These are phyloP conservation scores for Albugo laibachii DNA, from an alignment of 352 stramenopile species.

Conservation along the genomic window DNA sequence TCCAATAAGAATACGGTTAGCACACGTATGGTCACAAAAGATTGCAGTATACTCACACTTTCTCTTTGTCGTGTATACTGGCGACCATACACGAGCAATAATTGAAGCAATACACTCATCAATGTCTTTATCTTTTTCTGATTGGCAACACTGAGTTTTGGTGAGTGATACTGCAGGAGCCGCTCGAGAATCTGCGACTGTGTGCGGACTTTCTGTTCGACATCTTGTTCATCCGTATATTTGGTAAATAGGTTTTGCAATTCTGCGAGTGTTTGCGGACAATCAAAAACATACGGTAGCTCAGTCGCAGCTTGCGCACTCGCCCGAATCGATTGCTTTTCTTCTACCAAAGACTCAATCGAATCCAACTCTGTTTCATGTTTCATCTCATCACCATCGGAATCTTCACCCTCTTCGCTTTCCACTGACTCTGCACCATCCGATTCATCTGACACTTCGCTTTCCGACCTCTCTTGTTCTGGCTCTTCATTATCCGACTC, in stretches of 20 bases:
- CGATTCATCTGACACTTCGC: slow-evolving; percentile 21
- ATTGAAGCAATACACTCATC: slow-evolving; percentile 84
- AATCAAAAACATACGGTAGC: slow-evolving; percentile 92
- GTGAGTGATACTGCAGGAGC: slow-evolving; percentile 86
- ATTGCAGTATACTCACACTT: slow-evolving; percentile 19
- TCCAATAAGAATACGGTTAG: slow-evolving; percentile 13
- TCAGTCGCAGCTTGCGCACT: slow-evolving; percentile 44
- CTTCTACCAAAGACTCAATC: slow-evolving; percentile 73
- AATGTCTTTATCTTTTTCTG: slow-evolving; percentile 92
- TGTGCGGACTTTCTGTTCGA: slow-evolving; percentile 17
- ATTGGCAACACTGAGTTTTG: slow-evolving; percentile 87
- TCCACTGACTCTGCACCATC: slow-evolving; percentile 42
- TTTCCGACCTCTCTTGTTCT: slow-evolving; percentile 15
- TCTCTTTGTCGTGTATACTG: slow-evolving; percentile 44
- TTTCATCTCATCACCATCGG: slow-evolving; percentile 23
- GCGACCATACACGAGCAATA: slow-evolving; percentile 83
- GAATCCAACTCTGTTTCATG: slow-evolving; percentile 19
- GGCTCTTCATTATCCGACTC: slow-evolving; percentile 11
- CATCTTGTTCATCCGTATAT: slow-evolving; percentile 68
- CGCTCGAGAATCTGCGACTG: slow-evolving; percentile 82
- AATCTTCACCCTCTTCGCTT: slow-evolving; percentile 28
- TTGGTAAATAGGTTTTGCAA: slow-evolving; percentile 77
- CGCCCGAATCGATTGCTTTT: slow-evolving; percentile 34
- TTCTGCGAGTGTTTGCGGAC: slow-evolving; percentile 80
- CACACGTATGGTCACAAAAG: neutral